Base-by-base conservation (phyloP, 2,329 filamentous ascomycete species). In the Alternaria conjuncta region DNA sequence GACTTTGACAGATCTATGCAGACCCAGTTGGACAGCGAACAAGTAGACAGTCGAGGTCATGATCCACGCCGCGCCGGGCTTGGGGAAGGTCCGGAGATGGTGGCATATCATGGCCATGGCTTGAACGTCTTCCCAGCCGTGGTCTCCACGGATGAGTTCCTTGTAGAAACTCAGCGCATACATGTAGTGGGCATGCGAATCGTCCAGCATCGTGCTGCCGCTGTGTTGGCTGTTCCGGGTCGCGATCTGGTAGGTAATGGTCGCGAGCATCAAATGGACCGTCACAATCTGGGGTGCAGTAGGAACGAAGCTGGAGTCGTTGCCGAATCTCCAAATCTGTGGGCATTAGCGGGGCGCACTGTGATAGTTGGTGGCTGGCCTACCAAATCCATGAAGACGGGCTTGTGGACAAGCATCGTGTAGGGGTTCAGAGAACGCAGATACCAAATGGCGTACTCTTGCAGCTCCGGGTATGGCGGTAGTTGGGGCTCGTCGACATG, bases 111-210 rank as follows among this genome's bases (percentile, higher is more conserved):
- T 82, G 11, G 89, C 84, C 71, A 96, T 78, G 4, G 91, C 92
- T 77, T 96, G 92, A 8, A 94, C 84, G 55, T 92, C 88, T 49
- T 88, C 83, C 13, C 94, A 80, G 0, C 87, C 88, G 60, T 87
- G 87, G 55, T 86, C 86, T 18, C 88, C 87, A 6, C 83, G 83
- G 13, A 88, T 80, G 5, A 96, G 81, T 51, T 92, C 83, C 65
- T 88, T 90, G 68, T 91, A 88, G 77, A 90, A 89, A 74, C 87
- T 88, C 47, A 94, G 80, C 1, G 90, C 86, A 74, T 90, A 95
- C 72, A 94, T 90, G 70, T 94, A 95, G 76, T 96, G 92, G 57
- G 87, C 87, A 78, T 94, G 92, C 4, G 91, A 92, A 55, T 90
- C 81, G 1, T 88, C 84, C 68, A 90, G 88, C 56, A 90, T 46